Evolutionary conservation across 192 early-diverging fungal genomes (phyloP).

Genomic region (Coemansia sp.): DNA sequence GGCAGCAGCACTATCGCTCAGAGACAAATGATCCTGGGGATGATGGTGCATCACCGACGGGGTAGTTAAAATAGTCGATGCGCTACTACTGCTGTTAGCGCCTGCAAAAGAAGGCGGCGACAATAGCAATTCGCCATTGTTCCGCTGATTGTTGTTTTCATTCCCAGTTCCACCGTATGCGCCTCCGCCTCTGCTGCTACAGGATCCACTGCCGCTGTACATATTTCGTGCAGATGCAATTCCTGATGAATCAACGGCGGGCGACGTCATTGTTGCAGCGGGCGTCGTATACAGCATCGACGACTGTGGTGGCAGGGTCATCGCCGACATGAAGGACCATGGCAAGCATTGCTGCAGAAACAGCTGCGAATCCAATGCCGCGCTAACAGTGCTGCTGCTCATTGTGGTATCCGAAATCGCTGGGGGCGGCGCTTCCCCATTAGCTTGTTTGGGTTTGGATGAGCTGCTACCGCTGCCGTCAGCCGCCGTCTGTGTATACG

Average conservation of each 20-base stretch:
- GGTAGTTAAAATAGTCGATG: not conserved
- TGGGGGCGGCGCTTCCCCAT: not conserved
- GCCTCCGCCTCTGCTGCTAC: not conserved
- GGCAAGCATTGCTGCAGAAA: conserved; percentile 14
- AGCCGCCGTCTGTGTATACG: not conserved
- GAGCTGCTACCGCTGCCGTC: not conserved
- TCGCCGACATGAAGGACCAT: conserved; percentile 7
- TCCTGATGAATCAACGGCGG: not conserved
- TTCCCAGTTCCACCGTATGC: not conserved
- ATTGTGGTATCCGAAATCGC: not conserved
- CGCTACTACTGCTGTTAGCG: not conserved
- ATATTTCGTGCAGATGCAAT: not conserved
- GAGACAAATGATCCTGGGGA: not conserved
- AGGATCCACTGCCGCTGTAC: not conserved
- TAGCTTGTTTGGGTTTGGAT: not conserved
- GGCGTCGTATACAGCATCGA: not conserved
- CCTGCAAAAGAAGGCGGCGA: not conserved
- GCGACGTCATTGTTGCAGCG: not conserved
- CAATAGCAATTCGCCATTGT: conserved; percentile 8
- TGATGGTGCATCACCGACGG: not conserved
- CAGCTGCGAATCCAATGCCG: not conserved
- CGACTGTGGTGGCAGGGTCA: conserved; percentile 6
- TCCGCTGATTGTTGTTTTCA: not conserved
- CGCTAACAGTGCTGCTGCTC: not conserved
- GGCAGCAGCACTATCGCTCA: conserved; percentile 5